Base-by-base conservation (phyloP, 2,329 filamentous ascomycete genomes). In the Thelonectria blattea region DNA sequence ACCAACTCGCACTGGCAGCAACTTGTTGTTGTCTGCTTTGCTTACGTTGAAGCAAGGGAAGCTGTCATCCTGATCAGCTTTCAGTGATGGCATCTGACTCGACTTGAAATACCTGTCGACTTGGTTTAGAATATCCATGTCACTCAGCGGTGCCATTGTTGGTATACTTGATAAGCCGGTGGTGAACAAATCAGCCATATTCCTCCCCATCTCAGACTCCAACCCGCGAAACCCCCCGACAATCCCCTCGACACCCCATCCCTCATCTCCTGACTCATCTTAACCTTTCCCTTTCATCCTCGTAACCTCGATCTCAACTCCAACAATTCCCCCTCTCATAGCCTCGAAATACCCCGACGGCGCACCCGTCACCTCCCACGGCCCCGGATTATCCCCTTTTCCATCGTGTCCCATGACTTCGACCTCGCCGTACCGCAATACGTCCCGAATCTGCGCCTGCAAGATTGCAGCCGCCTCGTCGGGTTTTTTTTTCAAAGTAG, bases 181-280 rank as follows among this genome's bases (percentile, higher is more conserved):
- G 22, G 22, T n/a, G n/a, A n/a, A n/a, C n/a, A n/a, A n/a, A 2
- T 66, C 65, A 0, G 75, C 72, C 58, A 79, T 73, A 2, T 65
- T 61, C n/a, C 58, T 52, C 0, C 67, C 75, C 22, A 65, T 55
- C 3, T 78, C 75, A 0, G 73, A 68, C 0, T 61, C 70, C 24
- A 79, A 41, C 0, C 47, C 58, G 39, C 75, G 73, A 61, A 90
- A 88, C 0, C 88, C 87, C 2, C 81, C 66, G 5, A 87, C 74
- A 0, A 89, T 82, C 1, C 88, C 87, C 15, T 82, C 73, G 0
- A 80, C 71, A 69, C 89, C 87, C 78, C 85, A 2, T 71, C 65
- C 0, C 69, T 56, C 78, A 81, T 78, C 67, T 89, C 86, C 74
- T 89, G 87, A 62, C 83, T 88, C 86, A 88, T 87, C 77, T 89